These are phyloP conservation scores for Xylaria bambusicola DNA, from an alignment of 495 filamentous ascomycete genomes.

Conservation along the genomic window DNA sequence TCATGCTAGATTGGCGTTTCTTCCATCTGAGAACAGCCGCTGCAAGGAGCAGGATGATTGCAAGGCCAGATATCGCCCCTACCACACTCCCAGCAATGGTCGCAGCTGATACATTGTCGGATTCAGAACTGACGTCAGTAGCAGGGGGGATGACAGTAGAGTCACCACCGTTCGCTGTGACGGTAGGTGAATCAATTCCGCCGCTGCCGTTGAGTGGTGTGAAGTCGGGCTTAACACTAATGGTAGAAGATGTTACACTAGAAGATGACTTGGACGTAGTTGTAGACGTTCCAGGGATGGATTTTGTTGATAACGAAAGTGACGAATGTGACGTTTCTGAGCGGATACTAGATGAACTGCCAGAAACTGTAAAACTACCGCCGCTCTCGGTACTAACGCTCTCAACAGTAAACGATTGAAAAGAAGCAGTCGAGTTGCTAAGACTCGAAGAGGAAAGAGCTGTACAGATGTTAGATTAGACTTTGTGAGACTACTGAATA, in stretches of 20 bases:
- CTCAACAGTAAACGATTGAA: conserved; percentile 25
- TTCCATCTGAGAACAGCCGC: conserved; percentile 60
- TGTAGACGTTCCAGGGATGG: conserved; percentile 18
- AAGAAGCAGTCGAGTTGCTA: conserved; percentile 40
- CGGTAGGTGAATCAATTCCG: conserved; percentile 19
- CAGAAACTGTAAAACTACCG: conserved; percentile 21
- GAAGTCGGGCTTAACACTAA: not conserved
- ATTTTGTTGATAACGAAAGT: conserved; percentile 11
- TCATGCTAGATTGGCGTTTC: conserved; percentile 42
- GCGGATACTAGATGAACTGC: conserved; percentile 3
- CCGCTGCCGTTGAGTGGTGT: conserved; percentile 13
- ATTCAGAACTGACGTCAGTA: conserved; percentile 15
- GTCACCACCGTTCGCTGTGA: conserved; percentile 17
- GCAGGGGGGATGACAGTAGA: not conserved
- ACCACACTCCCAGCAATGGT: conserved; percentile 66
- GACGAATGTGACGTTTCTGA: conserved; percentile 4
- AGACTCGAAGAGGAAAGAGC: conserved; percentile 37
- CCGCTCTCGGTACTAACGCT: conserved; percentile 16
- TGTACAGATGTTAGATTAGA: conserved; percentile 17
- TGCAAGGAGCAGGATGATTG: conserved; percentile 56
- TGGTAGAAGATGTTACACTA: conserved; percentile 22
- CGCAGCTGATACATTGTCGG: conserved; percentile 22
- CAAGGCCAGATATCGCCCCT: conserved; percentile 64
- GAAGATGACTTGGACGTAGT: conserved; percentile 23
- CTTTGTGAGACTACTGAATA: not conserved